Evolutionary conservation across 257 asterid genomes (phyloP), one percentile per base, ranked within the genome.

Genomic region (Gentiana dahurica): DNA sequence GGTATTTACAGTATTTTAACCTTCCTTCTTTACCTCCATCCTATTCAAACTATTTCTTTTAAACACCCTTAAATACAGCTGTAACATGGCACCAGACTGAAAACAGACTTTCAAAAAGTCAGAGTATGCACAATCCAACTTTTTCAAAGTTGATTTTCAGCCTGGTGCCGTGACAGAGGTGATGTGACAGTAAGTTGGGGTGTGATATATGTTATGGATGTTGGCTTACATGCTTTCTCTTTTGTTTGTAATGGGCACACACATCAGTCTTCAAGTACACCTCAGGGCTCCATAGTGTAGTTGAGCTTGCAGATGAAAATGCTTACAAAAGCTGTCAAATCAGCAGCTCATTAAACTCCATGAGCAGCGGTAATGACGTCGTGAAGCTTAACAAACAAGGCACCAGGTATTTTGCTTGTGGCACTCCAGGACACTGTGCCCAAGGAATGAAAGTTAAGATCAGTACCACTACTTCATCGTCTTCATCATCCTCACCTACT

Each of bases 391-490:
- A 53, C 71, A 87, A 84, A 65, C 7, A 89, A 4, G 94, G 94
- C 0, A 79, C 85, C 0, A 78, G 96, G 44, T 87, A 66, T 65
- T 87, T 87, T 45, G 86, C 96, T 8, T 87, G 96, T 44, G 96
- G 92, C 12, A 87, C 96, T 12, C 57, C 89, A 0, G 94, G 94
- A 11, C 96, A 87, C 13, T 87, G 96, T 53, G 70, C 61, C 12
- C 78, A 72, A 32, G 96, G 96, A 9, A 87, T 87, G 96, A 87
- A 84, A 83, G 82, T 87, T 13, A 84, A 84, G 80, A 77, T 87
- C 73, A 73, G 79, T 6, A 77, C 77, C 1, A 75, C 51, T 43
- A 72, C 35, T 11, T 15, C 82, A 7, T 3, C 80, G 46, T 4
- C 79, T 79, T 41, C 77, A 1, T 9, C 75, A 2, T 24, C 70